Conservation (phyloP, 2,329 filamentous ascomycete species). For the Colletotrichum liaoningense region DNA sequence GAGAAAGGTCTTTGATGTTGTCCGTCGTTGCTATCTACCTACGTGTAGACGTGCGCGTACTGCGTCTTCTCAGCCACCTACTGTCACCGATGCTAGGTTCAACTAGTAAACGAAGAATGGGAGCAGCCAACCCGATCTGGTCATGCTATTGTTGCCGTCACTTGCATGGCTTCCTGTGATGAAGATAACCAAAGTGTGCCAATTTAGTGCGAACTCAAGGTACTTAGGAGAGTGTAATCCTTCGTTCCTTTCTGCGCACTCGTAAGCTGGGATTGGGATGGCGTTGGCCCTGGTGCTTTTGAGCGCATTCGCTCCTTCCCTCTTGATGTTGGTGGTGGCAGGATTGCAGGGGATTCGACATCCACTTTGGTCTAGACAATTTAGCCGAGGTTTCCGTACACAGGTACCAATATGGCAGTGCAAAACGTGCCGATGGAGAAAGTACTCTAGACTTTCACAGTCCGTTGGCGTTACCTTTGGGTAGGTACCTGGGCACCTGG, state of each 20-base stretch:
- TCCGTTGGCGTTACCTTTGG: not conserved
- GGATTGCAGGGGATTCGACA: not conserved
- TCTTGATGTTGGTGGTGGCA: not conserved
- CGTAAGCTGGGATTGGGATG: not conserved
- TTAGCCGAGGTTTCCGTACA: not conserved
- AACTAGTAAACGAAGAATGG: not conserved
- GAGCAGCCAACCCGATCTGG: not conserved
- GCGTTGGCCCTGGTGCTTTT: not conserved
- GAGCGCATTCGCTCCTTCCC: not conserved
- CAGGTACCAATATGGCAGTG: not conserved
- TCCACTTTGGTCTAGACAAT: not conserved
- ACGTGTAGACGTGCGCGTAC: not conserved
- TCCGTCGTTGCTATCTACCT: not conserved
- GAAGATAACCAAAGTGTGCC: too few relatives aligned
- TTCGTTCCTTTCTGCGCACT: not conserved
- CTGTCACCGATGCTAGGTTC: not conserved
- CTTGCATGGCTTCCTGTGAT: not conserved
- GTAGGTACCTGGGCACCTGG: not conserved
- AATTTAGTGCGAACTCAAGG: too few relatives aligned
- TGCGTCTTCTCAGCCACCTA: not conserved
- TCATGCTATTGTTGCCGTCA: not conserved
- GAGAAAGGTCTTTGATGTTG: not conserved
- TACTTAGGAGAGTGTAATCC: not conserved
- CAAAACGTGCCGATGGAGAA: not conserved
- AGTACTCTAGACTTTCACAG: not conserved